These are phyloP conservation scores for Aspergillus sp. DNA, from an alignment of 2,329 filamentous ascomycete species.

Conservation along the genomic window DNA sequence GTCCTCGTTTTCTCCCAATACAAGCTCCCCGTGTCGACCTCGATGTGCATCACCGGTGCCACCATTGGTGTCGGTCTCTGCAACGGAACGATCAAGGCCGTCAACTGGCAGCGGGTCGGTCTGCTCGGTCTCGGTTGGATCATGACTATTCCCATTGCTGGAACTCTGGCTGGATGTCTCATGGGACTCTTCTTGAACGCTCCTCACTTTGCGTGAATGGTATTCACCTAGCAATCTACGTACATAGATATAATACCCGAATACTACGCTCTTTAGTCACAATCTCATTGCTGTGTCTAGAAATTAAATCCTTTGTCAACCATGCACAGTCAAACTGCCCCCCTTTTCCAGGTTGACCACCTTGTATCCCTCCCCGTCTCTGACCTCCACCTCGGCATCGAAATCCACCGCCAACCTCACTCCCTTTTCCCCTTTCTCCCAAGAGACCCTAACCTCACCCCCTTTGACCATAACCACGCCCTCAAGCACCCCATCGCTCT, in stretches of 20 bases:
- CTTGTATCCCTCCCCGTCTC: not conserved
- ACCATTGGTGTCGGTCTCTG: conserved; percentile 78
- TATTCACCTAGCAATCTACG: not conserved
- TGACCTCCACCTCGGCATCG: conserved; percentile 12
- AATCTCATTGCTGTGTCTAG: not conserved
- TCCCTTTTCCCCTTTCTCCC: not conserved
- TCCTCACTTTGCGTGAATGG: conserved; percentile 55
- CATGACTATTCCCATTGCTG: conserved; percentile 66
- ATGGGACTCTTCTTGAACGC: conserved; percentile 63
- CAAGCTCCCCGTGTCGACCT: conserved; percentile 75
- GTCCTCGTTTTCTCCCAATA: conserved; percentile 77
- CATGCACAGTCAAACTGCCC: not conserved
- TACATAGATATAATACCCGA: not conserved
- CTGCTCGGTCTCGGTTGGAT: conserved; percentile 71
- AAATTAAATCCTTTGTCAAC: not conserved
- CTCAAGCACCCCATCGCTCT: not conserved
- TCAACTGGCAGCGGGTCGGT: conserved; percentile 76
- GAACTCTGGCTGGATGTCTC: conserved; percentile 58
- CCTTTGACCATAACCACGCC: conserved; percentile 1
- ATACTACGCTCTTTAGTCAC: not conserved
- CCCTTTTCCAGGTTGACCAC: not conserved
- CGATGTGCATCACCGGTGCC: conserved; percentile 79
- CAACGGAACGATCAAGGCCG: conserved; percentile 71
- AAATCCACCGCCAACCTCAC: conserved; percentile 20
- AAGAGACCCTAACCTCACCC: conserved; percentile 4